A percentile compares a stretch with the other conserved stretches of the same genome.
Conservation (phyloP, 495 filamentous ascomycete genomes). For the Delitschia confertaspora region DNA sequence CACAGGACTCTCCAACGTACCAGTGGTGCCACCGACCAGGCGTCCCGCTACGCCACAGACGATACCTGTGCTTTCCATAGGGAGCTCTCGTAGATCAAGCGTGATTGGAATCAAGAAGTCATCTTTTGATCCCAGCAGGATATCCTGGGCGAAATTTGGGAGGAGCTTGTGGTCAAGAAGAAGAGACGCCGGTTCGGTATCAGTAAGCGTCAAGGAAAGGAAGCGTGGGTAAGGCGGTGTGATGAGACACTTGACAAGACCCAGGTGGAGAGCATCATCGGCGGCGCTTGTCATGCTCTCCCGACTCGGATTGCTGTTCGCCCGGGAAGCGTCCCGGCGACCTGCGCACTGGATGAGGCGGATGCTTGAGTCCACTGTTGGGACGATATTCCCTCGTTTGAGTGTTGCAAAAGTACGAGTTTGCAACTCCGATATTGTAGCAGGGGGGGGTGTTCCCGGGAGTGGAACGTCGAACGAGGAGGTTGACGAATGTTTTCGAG, state of each 20-base stretch:
- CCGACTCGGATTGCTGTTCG: slow-evolving; percentile 27
- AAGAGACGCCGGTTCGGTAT: slow-evolving; percentile 74
- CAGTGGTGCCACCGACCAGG: slow-evolving; percentile 50
- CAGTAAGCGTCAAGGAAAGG: slow-evolving; percentile 75
- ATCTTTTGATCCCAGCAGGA: slow-evolving; percentile 71
- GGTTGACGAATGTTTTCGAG: slow-evolving; percentile 42
- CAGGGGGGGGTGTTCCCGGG: slow-evolving; percentile 67
- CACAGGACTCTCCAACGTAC: slow-evolving; percentile 39
- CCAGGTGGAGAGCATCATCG: slow-evolving; percentile 54
- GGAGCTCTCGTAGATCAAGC: slow-evolving; percentile 70
- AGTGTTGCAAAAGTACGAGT: slow-evolving; percentile 69
- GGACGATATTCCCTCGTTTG: slow-evolving; percentile 61
- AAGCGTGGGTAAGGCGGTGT: slow-evolving; percentile 59
- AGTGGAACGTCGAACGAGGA: slow-evolving; percentile 42
- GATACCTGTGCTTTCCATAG: slow-evolving; percentile 85
- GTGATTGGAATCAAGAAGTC: slow-evolving; percentile 81
- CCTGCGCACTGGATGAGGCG: slow-evolving; percentile 80
- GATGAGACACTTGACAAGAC: slow-evolving; percentile 59
- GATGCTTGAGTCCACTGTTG: slow-evolving; percentile 57
- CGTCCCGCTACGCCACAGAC: slow-evolving; percentile 83
- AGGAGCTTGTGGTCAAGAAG: slow-evolving; percentile 70
- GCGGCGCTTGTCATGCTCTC: slow-evolving; percentile 28
- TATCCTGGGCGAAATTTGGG: slow-evolving; percentile 43
- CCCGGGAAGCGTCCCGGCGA: slow-evolving; percentile 37
- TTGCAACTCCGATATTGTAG: slow-evolving; percentile 69